Base-by-base conservation (phyloP, 169 alveolate species). In the Plasmodium coatneyi region DNA sequence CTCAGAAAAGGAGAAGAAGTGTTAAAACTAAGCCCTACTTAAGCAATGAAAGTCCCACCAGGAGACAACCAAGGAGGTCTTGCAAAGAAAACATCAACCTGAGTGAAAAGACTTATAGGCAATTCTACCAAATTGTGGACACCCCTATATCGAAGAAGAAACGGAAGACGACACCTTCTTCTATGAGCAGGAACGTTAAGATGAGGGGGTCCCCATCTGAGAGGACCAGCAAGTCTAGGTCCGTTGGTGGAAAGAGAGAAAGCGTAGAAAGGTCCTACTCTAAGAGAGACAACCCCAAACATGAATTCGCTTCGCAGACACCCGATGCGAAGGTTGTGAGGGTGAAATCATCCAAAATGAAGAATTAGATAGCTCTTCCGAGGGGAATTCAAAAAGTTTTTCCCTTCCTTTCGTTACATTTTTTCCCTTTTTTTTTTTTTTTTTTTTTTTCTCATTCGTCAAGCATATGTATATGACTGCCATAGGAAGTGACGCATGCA, bases 31-130 rank as follows among this genome's bases (percentile, higher is more conserved):
- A 78, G 28, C 72, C 93, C 19, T 54, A 78, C 81, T 30, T 87
- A 60, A 87, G 81, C 81, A 66, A 39, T 22, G 93, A 87, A 79
- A 87, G 87, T 30, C 93, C 93, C 9, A 79, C 89, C 14, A 87
- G 93, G 49, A 87, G 76, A 76, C 93, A 87, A 28, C 93, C 93
- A 19, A 76, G 93, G 70, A 54, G 93, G 71, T 87, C 93, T 25
- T 87, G 93, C 70, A 87, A 87, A 71, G 93, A 87, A 78, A 78
- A 87, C 34, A 78, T 74, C 22, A 52, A 80, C 19, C 46, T 87
- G 66, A 87, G 71, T 56, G 93, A 87, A 87, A 87, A 87, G 25
- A 70, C 70, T 19, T 9, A 60, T 30, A 79, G 72, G n/a, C 71
- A 87, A 56, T 79, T 56, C 30, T 87, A 87, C 49, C 93, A 87